These are phyloP conservation scores for Saturnispora kantuleensis DNA, from an alignment of 805 yeast species.

Conservation along the genomic window DNA sequence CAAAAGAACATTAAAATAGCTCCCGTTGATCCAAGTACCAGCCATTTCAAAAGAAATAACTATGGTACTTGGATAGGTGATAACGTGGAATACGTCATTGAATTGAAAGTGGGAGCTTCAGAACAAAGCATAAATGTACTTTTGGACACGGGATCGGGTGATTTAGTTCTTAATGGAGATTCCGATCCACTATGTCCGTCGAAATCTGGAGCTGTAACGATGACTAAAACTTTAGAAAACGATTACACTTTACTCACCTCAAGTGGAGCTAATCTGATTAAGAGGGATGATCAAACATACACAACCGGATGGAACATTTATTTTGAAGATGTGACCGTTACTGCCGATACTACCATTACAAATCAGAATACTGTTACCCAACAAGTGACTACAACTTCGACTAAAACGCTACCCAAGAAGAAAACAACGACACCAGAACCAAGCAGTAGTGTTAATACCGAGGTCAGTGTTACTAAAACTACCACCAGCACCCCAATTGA, in stretches of 20 bases:
- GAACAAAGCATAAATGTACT: constrained; percentile 40
- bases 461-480: no score
- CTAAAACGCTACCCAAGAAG: neutral
- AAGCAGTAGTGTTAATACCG: no score
- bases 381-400: neutral
- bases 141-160: constrained; percentile 61
- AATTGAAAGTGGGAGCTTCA: constrained; percentile 42
- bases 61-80: constrained; percentile 14
- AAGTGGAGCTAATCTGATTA: neutral
- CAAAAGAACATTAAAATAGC: no score
- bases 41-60: constrained; percentile 1
- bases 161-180: constrained; percentile 44
- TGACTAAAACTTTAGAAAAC: neutral
- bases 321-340: constrained; percentile 7
- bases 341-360: constrained; percentile 4
- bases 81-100: constrained; percentile 33
- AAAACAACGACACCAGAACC: no score
- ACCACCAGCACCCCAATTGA: no score
- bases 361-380: neutral
- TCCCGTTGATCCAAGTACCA: neutral
- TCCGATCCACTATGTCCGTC: constrained; percentile 6
- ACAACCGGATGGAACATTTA: constrained; percentile 12
- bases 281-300: constrained; percentile 4
- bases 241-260: no score
- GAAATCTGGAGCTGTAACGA: neutral